Conservation (phyloP, 768 basidiomycete genomes). For the Psilocybe sp. region DNA sequence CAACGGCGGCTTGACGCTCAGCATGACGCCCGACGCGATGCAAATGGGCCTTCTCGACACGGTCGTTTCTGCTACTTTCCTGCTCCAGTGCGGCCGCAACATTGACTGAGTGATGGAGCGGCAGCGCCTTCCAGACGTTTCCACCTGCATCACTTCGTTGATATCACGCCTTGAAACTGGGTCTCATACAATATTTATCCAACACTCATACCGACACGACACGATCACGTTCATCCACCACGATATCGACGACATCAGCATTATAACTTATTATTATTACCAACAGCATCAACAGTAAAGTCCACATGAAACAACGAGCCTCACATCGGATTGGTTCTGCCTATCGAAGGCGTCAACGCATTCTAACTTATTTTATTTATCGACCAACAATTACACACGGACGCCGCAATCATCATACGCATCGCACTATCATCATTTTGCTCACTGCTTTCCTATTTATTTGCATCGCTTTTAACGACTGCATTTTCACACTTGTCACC, state of each 20-base stretch:
- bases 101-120: slow-evolving; percentile 41
- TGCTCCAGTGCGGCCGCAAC: slow-evolving; percentile 60
- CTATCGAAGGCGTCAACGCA: too few relatives aligned
- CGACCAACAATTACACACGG: too few relatives aligned
- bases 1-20: slow-evolving; percentile 44
- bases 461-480: background rate
- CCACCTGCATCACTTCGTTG: background rate
- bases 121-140: background rate
- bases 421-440: too few relatives aligned
- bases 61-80: slow-evolving; percentile 46
- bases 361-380: too few relatives aligned
- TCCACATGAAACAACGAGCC: too few relatives aligned
- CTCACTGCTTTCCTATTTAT: too few relatives aligned
- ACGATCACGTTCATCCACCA: background rate
- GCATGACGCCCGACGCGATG: slow-evolving; percentile 54
- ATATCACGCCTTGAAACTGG: background rate
- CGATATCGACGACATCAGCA: background rate
- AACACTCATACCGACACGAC: background rate
- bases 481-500: background rate
- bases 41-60: slow-evolving; percentile 52
- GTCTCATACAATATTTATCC: background rate
- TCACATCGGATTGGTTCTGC: too few relatives aligned
- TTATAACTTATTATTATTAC: background rate
- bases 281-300: too few relatives aligned
- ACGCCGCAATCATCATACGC: too few relatives aligned